These are phyloP conservation scores for Trametes sanguinea DNA, from an alignment of 768 basidiomycete species.

Conservation along the genomic window DNA sequence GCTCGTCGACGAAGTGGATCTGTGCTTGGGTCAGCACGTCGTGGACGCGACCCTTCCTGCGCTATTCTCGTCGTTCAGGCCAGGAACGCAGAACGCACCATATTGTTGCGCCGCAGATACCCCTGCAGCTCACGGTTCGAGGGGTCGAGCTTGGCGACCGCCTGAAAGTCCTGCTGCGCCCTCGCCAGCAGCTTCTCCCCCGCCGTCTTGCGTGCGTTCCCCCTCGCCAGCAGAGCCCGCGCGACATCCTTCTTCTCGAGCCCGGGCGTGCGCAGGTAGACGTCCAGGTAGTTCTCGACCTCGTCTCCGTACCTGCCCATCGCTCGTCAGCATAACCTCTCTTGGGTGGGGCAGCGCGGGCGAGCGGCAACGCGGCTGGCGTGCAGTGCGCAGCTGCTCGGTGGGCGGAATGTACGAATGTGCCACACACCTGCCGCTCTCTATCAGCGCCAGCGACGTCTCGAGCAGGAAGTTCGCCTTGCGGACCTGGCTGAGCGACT, in stretches of 20 bases:
- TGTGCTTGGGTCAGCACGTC: conserved; percentile 25
- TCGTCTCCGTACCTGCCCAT: conserved; percentile 56
- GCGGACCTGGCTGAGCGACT: conserved; percentile 30
- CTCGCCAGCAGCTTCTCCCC: conserved; percentile 57
- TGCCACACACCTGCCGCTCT: conserved; percentile 36
- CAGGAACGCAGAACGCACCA: conserved; percentile 34
- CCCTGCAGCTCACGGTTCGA: conserved; percentile 54
- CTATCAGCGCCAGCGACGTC: conserved; percentile 37
- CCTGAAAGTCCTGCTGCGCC: conserved; percentile 66
- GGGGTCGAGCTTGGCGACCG: conserved; percentile 61
- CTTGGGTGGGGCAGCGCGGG: too few relatives aligned
- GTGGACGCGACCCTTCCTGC: too few relatives aligned
- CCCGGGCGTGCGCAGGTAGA: conserved; percentile 63
- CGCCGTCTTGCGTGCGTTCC: conserved; percentile 55
- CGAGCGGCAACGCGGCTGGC: too few relatives aligned
- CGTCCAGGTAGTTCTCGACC: conserved; percentile 66
- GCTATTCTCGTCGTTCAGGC: not conserved
- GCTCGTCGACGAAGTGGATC: conserved; percentile 56
- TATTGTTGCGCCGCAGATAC: conserved; percentile 49
- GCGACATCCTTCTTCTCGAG: conserved; percentile 52
- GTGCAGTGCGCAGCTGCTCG: not conserved
- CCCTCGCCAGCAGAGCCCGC: conserved; percentile 58
- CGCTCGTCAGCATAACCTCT: not conserved
- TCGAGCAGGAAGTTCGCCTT: conserved; percentile 40
- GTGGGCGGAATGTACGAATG: not conserved